Percentiles rank a stretch among this genome's conserved stretches.
Evolutionary conservation across 2,329 filamentous ascomycete genomes (phyloP).

Genomic region (Parasarocladium wereldwijsianum): DNA sequence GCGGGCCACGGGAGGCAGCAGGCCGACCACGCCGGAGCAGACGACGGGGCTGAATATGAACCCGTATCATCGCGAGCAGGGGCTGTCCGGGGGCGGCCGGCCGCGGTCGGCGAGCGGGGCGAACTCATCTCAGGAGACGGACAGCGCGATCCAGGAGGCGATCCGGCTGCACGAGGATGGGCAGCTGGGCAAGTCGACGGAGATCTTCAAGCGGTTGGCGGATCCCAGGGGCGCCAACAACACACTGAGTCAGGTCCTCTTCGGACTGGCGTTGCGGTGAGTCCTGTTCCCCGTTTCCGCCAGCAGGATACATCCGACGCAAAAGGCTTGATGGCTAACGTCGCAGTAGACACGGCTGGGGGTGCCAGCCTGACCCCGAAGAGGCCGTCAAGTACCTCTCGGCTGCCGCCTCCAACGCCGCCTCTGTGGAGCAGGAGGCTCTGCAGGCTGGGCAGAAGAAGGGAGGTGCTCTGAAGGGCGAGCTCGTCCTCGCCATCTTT

Average conservation of each 20-base stretch:
- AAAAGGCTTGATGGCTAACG: constrained; percentile 1
- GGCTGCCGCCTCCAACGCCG: constrained; percentile 79
- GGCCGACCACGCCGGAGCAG: constrained; percentile 18
- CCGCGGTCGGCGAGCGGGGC: constrained; percentile 7
- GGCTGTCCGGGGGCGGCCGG: constrained; percentile 14
- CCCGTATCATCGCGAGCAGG: constrained; percentile 5
- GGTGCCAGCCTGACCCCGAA: constrained; percentile 56
- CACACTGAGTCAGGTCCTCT: constrained; percentile 87
- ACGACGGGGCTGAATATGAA: not conserved
- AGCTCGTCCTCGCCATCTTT: constrained; percentile 90
- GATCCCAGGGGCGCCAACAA: constrained; percentile 78
- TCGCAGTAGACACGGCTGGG: constrained; percentile 82
- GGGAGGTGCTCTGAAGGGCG: constrained; percentile 87
- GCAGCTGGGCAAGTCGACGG: constrained; percentile 64
- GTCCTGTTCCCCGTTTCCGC: constrained; percentile 14
- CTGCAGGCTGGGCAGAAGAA: constrained; percentile 80
- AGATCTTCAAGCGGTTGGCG: constrained; percentile 70
- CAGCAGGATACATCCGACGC: not conserved
- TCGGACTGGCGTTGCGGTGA: constrained; percentile 77
- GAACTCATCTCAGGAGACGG: constrained; percentile 37
- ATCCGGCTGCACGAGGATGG: constrained; percentile 84
- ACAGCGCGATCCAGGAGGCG: constrained; percentile 80
- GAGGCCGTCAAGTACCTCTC: constrained; percentile 74
- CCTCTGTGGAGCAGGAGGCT: constrained; percentile 71
- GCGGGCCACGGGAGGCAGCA: no score